These are phyloP conservation scores for Abrus precatorius DNA, from an alignment of 306 rosid species.

Conservation along the genomic window DNA sequence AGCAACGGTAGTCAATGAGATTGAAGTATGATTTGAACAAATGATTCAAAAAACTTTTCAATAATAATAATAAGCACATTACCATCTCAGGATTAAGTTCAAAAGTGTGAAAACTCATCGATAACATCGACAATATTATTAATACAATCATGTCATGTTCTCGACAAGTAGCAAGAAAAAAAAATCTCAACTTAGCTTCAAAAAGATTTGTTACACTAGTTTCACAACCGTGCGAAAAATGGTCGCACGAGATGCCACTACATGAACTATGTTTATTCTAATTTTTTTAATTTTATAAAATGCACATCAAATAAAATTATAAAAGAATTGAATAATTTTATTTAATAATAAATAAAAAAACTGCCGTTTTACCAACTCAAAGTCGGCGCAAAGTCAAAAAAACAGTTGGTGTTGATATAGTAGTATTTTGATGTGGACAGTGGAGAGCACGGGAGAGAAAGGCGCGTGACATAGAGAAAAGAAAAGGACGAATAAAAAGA, in stretches of 20 bases:
- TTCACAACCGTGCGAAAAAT: not conserved
- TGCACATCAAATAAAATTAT: too few species aligned
- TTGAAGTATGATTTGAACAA: not conserved
- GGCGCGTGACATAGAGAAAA: not conserved
- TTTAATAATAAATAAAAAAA: too few species aligned
- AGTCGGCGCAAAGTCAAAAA: too few species aligned
- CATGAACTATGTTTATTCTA: too few species aligned
- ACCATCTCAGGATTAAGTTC: not conserved
- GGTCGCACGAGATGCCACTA: too few species aligned
- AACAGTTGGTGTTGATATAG: too few species aligned
- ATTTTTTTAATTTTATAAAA: too few species aligned
- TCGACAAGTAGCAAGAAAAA: not conserved
- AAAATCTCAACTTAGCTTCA: not conserved
- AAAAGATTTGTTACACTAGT: not conserved
- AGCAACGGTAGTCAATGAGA: too few species aligned
- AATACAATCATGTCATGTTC: slow-evolving; percentile 11
- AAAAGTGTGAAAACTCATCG: not conserved
- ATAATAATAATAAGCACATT: not conserved
- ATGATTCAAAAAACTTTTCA: not conserved
- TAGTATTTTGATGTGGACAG: too few species aligned
- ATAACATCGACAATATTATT: not conserved
- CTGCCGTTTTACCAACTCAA: too few species aligned
- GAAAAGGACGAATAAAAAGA: slow-evolving; percentile 4
- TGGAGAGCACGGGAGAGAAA: too few species aligned
- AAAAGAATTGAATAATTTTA: too few species aligned